Percentiles rank a stretch among this genome's conserved stretches.
Evolutionary conservation across 352 stramenopile genomes (phyloP).

Genomic region (Phytophthora fragariaefolia): DNA sequence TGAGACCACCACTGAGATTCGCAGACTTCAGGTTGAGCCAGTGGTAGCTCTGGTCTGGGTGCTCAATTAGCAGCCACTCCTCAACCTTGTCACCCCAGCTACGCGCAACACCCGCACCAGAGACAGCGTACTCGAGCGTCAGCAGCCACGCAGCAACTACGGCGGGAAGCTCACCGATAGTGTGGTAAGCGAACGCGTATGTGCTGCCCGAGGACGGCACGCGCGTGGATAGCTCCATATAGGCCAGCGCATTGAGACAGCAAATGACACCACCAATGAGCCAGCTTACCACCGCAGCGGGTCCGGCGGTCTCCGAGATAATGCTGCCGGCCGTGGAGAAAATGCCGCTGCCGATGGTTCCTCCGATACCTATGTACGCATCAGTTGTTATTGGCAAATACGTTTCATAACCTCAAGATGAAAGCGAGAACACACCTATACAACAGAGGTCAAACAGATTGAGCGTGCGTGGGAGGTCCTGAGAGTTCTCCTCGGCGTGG

Average conservation of each 20-base stretch:
- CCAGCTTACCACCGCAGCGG: constrained; percentile 78
- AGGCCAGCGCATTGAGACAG: constrained; percentile 78
- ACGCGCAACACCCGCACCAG: constrained; percentile 88
- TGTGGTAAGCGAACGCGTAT: constrained; percentile 93
- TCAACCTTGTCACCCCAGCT: constrained; percentile 93
- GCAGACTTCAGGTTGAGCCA: constrained; percentile 63
- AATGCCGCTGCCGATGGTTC: constrained; percentile 88
- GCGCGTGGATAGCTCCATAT: constrained; percentile 84
- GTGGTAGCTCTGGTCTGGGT: constrained; percentile 45
- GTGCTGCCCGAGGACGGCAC: constrained; percentile 89
- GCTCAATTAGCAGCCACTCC: constrained; percentile 57
- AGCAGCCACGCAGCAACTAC: constrained; percentile 84
- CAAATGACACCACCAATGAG: constrained; percentile 76
- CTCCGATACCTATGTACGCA: constrained; percentile 92
- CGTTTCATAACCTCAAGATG: too few species aligned
- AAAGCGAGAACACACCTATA: too few species aligned
- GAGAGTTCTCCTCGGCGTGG: constrained; percentile 53
- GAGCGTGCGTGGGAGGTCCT: constrained; percentile 60
- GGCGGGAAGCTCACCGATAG: constrained; percentile 90
- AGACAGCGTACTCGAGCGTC: constrained; percentile 92
- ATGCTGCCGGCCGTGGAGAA: constrained; percentile 81
- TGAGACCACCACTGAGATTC: constrained; percentile 57
- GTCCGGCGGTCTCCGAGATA: constrained; percentile 74
- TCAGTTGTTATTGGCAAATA: too few species aligned
- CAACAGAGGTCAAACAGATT: constrained; percentile 84